phyloP scores from a whole-genome alignment of 2,329 filamentous ascomycete species.

The Talaromyces albobiverticillius region DNA sequence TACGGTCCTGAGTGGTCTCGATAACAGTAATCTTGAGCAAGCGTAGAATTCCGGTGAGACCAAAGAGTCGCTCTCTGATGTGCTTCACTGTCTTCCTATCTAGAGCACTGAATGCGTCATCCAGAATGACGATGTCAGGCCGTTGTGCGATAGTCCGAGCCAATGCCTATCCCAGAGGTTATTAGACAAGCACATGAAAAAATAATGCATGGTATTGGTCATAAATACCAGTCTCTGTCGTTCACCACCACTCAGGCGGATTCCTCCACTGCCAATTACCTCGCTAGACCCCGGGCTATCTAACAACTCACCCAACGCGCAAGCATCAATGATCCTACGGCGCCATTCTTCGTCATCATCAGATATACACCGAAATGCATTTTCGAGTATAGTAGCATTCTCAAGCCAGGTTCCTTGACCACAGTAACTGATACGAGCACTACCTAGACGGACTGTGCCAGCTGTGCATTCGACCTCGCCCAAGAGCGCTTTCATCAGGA shows the following conservation, averaged over 20 bases:
- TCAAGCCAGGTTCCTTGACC: background rate
- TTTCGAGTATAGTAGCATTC: background rate
- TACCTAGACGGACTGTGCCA: background rate
- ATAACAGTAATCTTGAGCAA: background rate
- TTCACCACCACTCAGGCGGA: background rate
- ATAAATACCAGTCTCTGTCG: background rate
- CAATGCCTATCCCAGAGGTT: background rate
- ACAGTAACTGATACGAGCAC: constrained; percentile 2
- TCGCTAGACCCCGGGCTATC: background rate
- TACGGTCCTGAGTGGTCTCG: background rate
- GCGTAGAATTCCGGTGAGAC: background rate
- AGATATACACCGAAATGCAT: background rate
- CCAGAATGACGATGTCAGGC: constrained; percentile 1
- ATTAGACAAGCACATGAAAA: too few species aligned
- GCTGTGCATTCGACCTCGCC: background rate
- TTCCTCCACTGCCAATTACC: background rate
- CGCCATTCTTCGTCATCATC: constrained; percentile 1
- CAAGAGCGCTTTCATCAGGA: background rate
- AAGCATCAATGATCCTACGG: constrained; percentile 1
- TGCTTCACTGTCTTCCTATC: background rate
- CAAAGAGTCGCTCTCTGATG: constrained; percentile 1
- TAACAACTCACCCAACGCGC: constrained; percentile 1
- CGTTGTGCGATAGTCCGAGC: background rate
- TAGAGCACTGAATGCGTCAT: background rate
- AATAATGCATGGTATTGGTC: background rate